phyloP scores from a whole-genome alignment of 2,329 filamentous ascomycete genomes.

The Aspergillus pseudonomiae region DNA sequence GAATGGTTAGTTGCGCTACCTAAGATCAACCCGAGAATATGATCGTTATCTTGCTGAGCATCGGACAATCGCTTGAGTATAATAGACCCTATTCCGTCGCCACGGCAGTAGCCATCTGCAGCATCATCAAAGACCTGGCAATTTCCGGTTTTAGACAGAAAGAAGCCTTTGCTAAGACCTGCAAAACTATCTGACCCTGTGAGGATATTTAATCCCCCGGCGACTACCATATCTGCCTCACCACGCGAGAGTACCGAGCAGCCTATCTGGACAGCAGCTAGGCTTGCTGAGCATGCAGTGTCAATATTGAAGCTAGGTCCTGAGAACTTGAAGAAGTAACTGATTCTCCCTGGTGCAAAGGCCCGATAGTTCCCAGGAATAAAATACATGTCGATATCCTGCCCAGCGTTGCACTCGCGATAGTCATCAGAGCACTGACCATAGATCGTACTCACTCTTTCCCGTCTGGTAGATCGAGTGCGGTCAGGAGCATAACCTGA shows the following conservation, averaged over 20 bases:
- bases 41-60: conserved; percentile 38
- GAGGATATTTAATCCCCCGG: conserved; percentile 71
- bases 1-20: conserved; percentile 80
- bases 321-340: conserved; percentile 75
- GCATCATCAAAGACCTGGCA: conserved; percentile 54
- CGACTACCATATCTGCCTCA: conserved; percentile 78
- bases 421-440: conserved; percentile 69
- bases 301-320: conserved; percentile 73
- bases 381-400: conserved; percentile 70
- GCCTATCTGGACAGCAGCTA: conserved; percentile 69
- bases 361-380: conserved; percentile 64
- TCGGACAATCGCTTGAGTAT: conserved; percentile 49
- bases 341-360: conserved; percentile 66
- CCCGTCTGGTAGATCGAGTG: conserved; percentile 63
- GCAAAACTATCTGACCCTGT: conserved; percentile 79
- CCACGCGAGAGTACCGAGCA: conserved; percentile 72
- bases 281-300: conserved; percentile 66
- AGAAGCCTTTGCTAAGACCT: conserved; percentile 61
- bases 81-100: conserved; percentile 48
- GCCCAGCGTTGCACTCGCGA: conserved; percentile 68
- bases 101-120: conserved; percentile 56
- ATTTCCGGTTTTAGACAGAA: conserved; percentile 40
- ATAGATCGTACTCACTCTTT: conserved; percentile 70
- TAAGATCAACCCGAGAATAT: conserved; percentile 60
- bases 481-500: conserved; percentile 72